Conservation (phyloP, 129 eudicot genomes). For the Gnaphalium uliginosum region DNA sequence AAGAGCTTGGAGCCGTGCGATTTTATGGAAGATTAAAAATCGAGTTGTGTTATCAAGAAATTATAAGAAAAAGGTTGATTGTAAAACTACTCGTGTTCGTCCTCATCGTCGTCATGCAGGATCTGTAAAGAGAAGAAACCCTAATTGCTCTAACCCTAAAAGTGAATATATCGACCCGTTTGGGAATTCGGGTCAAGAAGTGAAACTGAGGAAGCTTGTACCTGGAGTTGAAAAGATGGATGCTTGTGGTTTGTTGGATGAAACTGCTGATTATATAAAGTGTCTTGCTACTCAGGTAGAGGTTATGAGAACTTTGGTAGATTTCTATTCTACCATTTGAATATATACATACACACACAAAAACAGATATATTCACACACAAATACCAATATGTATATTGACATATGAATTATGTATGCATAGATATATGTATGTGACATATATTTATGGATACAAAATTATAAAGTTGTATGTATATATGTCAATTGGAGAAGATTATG, state of each 20-base stretch:
- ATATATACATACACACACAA: slow-evolving; percentile 11
- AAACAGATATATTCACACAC: background rate
- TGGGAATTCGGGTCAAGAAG: slow-evolving; percentile 36
- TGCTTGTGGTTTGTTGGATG: slow-evolving; percentile 56
- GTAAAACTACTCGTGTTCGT: slow-evolving; percentile 5
- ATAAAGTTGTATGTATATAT: slow-evolving; percentile 24
- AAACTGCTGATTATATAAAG: slow-evolving; percentile 83
- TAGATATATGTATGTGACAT: background rate
- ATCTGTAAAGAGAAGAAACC: slow-evolving; percentile 32
- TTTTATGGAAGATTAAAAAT: slow-evolving; percentile 46
- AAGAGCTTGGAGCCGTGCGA: slow-evolving; percentile 82
- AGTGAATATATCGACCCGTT: slow-evolving; percentile 16
- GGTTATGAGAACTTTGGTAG: slow-evolving; percentile 67
- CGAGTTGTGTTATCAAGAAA: slow-evolving; percentile 19
- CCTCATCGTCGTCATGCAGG: slow-evolving; percentile 24
- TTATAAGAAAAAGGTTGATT: slow-evolving; percentile 11
- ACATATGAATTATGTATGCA: slow-evolving; percentile 10
- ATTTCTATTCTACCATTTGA: slow-evolving; percentile 45
- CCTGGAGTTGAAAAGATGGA: slow-evolving; percentile 80
- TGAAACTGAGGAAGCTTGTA: slow-evolving; percentile 64
- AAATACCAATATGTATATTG: slow-evolving; percentile 21
- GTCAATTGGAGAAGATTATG: slow-evolving; percentile 24
- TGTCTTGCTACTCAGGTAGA: slow-evolving; percentile 73
- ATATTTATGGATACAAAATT: slow-evolving; percentile 6
- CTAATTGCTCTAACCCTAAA: slow-evolving; percentile 22